phyloP scores from a whole-genome alignment of 345 rosid species.

The Gossypium longicalyx region DNA sequence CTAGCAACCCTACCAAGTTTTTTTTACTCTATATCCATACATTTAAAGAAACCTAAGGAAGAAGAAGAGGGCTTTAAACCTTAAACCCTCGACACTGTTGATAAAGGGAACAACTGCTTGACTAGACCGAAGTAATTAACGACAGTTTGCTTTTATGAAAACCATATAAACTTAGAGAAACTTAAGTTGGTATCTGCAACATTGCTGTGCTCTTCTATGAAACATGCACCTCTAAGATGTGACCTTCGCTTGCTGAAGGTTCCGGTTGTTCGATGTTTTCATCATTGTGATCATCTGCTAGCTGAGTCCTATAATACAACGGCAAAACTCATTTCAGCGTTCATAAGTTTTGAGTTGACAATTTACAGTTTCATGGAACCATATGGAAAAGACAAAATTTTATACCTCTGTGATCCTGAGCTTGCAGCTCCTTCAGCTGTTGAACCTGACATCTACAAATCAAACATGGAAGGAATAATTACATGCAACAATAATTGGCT shows the following conservation, averaged over 20 bases:
- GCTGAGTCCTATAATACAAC: constrained; percentile 6
- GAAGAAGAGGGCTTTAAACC: neutral
- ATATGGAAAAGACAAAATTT: neutral
- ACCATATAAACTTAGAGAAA: neutral
- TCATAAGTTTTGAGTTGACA: neutral
- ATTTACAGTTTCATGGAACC: neutral
- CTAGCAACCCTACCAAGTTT: neutral
- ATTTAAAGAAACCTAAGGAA: neutral
- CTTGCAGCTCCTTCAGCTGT: neutral
- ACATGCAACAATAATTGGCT: neutral
- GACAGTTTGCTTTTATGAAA: neutral
- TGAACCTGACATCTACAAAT: neutral
- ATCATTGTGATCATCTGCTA: neutral
- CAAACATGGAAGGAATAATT: constrained; percentile 3
- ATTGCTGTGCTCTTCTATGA: neutral
- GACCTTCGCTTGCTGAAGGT: neutral
- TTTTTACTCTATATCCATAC: neutral
- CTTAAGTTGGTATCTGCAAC: neutral
- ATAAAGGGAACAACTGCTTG: neutral
- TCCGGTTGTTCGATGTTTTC: neutral
- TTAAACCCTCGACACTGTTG: no score
- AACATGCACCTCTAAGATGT: neutral
- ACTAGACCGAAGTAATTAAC: neutral
- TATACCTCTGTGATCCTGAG: constrained; percentile 11
- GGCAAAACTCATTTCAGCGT: neutral